These are phyloP conservation scores for Sugiyamaella xylanicola DNA, from an alignment of 1,139 yeast genomes.

Conservation along the genomic window DNA sequence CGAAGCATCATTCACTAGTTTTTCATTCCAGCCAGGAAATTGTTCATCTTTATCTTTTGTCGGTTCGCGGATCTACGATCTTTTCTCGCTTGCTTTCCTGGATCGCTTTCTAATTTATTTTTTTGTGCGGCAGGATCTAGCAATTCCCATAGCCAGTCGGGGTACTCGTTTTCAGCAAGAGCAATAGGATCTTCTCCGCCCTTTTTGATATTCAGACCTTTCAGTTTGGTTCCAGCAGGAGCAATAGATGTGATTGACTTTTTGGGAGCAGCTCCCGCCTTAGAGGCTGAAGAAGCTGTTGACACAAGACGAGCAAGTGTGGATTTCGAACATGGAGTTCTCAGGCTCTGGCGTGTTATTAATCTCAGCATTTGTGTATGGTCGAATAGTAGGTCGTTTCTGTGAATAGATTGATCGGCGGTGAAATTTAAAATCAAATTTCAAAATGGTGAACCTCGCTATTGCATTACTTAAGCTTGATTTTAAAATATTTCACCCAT, in stretches of 20 bases:
- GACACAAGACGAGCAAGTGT: not conserved
- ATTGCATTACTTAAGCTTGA: not conserved
- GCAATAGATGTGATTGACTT: conserved; percentile 46
- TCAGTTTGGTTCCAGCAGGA: conserved; percentile 77
- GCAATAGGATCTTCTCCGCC: conserved; percentile 90
- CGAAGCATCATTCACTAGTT: no score
- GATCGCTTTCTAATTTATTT: conserved; percentile 58
- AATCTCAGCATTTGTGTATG: conserved; percentile 9
- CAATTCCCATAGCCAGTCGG: conserved; percentile 93
- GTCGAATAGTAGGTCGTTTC: not conserved
- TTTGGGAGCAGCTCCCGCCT: conserved; percentile 4
- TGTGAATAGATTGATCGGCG: not conserved
- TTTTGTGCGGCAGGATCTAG: conserved; percentile 63
- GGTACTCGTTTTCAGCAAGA: conserved; percentile 82
- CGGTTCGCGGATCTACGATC: conserved; percentile 69
- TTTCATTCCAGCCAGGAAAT: conserved; percentile 53
- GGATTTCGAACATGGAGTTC: not conserved
- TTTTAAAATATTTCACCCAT: no score
- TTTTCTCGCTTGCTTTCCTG: conserved; percentile 68
- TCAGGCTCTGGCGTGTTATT: not conserved
- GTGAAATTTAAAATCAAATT: conserved; percentile 10
- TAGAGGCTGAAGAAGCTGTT: conserved; percentile 7
- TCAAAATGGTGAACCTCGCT: conserved; percentile 13
- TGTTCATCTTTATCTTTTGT: conserved; percentile 70
- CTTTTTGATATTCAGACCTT: conserved; percentile 71